Base-by-base conservation (phyloP, 2,329 filamentous ascomycete genomes). In the Claviceps sp. region DNA sequence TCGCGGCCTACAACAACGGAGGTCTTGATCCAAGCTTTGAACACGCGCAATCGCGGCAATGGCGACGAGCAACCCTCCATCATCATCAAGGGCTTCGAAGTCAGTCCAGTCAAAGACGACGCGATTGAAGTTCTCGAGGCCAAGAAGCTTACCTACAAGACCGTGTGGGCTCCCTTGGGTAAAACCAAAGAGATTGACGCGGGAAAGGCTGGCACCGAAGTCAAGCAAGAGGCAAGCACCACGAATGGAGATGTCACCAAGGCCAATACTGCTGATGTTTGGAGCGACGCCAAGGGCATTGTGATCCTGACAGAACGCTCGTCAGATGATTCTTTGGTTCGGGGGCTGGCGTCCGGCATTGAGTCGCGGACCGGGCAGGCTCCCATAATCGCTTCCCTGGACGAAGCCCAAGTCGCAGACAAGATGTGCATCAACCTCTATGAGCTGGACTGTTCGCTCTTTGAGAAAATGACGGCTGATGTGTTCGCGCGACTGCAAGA, bases 371-470 rank as follows among this genome's bases (percentile, higher is more conserved):
- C 47, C 16, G 1, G 56, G 60, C 26, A 56, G 57, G 1, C 54
- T 65, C 1, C 55, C 59, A 8, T 37, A 41, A 4, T 55, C 57
- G 1, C 53, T 30, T 50, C 65, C 8, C n/a, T 53, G 13, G 42
- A 47, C 41, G 40, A 47, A 5, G 42, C 22, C 16, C 13, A n/a
- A 14, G 20, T 45, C 3, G 30, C 30, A 2, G 22, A 50, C 13
- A 24, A 9, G 30, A 50, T 37, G 14, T 55, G 41, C 36, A 51
- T 46, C 52, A 50, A 30, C 47, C 57, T 8, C 52, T 62, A 65
- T 4, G 73, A 76, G 55, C 63, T 76, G 6, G 66, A 76, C 47
- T 61, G 62, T 26, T 68, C 72, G 0, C 58, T 75, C 11, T 65
- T 76, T 2, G 64, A 70, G 1, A 64, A 62, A 8, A 62, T 76